Percentiles rank a stretch among this genome's conserved stretches.
These are phyloP conservation scores for Lactifluus volemus DNA, from an alignment of 768 basidiomycete genomes.

Conservation along the genomic window DNA sequence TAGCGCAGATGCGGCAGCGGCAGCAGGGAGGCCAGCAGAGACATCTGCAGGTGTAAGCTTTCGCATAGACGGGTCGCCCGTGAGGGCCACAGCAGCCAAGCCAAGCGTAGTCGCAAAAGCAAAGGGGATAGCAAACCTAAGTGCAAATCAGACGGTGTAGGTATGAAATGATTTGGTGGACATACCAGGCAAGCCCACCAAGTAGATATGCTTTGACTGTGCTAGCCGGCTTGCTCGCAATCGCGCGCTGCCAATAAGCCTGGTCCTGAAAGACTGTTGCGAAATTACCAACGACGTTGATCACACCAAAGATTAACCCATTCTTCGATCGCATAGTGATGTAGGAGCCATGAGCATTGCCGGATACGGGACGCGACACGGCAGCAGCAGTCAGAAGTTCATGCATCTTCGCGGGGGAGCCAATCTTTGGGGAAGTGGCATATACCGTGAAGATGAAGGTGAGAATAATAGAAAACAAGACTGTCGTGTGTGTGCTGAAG, in stretches of 20 bases:
- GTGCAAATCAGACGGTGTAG: background rate
- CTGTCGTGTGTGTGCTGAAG: conserved; percentile 71
- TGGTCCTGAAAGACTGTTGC: conserved; percentile 50
- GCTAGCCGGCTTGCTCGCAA: conserved; percentile 75
- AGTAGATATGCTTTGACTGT: conserved; percentile 87
- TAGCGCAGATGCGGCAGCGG: conserved; percentile 75
- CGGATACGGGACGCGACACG: conserved; percentile 47
- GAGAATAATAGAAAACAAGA: conserved; percentile 83
- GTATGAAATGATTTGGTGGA: background rate
- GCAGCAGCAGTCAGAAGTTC: conserved; percentile 60
- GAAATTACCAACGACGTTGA: conserved; percentile 85
- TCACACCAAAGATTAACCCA: conserved; percentile 61
- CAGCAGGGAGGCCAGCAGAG: conserved; percentile 80
- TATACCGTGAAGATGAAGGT: conserved; percentile 73
- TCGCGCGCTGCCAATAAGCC: conserved; percentile 86
- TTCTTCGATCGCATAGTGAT: conserved; percentile 49
- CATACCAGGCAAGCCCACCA: conserved; percentile 80
- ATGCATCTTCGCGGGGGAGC: conserved; percentile 71
- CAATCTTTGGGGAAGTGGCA: conserved; percentile 69
- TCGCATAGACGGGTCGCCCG: conserved; percentile 47
- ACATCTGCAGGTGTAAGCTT: conserved; percentile 53
- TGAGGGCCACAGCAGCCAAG: conserved; percentile 77
- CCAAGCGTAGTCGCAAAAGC: conserved; percentile 83
- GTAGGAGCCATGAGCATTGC: conserved; percentile 83
- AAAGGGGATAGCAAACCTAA: conserved; percentile 79